Evolutionary conservation across 2,329 filamentous ascomycete species (phyloP), one percentile per base, ranked within the genome.

Genomic region (Colletotrichum costaricense): DNA sequence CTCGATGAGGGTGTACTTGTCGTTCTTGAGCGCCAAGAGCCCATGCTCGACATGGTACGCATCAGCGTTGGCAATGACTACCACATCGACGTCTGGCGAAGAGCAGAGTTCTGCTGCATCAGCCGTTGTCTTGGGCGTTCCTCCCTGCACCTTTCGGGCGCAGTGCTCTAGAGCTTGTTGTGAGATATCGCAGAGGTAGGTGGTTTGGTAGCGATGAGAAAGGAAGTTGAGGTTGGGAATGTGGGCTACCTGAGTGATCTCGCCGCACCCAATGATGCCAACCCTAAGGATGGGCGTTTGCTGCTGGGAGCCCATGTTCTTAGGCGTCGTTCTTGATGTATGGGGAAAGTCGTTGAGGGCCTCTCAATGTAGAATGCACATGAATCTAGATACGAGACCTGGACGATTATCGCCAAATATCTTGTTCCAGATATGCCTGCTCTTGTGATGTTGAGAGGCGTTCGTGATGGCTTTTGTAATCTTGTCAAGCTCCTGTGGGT

Each of bases 1-100:
- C 78, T 93, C 90, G 4, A 92, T 81, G 72, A 93, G 84, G 12
- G 88, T 86, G 74, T 88, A 82, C 78, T 93, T 93, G 66, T 86
- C 84, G 19, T 86, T 79, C 66, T 86, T 74, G 1, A 93, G 81
- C 0, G 89, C 89, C 0, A 85, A 76, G 30, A 91, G 81, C 3
- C 84, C 85, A 69, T 90, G 86, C 4, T 80, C 73, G n/a, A 84
- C 84, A 77, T 92, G 91, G 73, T 85, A 89, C 26, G 88, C 88
- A 74, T 91, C 86, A 4, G 85, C 81, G 38, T 83, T 89, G 38
- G 83, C 82, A 66, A 91, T 83, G 74, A 92, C 81, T 33, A 92
- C 87, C 4, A 90, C 81, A 67, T 91, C 86, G 19, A 88, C 84
- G 3, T 86, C 81, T 0, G 80, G 59, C 1, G 83, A 82, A 8